phyloP scores from a whole-genome alignment of 176 grass and related monocot genomes.

The Canna indica region DNA sequence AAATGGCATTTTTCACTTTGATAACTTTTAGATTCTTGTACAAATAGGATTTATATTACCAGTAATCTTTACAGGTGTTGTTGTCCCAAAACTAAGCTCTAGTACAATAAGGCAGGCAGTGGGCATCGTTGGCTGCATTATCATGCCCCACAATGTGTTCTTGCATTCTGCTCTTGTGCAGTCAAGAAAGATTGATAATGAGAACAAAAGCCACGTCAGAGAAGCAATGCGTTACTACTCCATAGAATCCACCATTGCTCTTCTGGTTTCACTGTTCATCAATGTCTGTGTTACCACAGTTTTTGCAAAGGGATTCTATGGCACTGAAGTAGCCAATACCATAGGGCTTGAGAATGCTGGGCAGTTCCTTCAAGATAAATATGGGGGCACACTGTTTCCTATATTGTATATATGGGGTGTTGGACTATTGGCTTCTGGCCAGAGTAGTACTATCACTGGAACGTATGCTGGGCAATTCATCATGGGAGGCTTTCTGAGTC shows the following conservation, averaged over 20 bases:
- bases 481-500: constrained; percentile 4
- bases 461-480: constrained; percentile 3
- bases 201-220: constrained; percentile 60
- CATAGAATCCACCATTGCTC: constrained; percentile 73
- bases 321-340: constrained; percentile 40
- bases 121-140: constrained; percentile 84
- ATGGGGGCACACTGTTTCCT: background rate
- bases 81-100: constrained; percentile 29
- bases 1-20: background rate
- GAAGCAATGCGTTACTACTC: constrained; percentile 89
- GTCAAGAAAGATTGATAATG: constrained; percentile 71
- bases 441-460: constrained; percentile 1
- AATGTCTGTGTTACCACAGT: constrained; percentile 82
- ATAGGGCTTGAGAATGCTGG: constrained; percentile 72
- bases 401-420: background rate
- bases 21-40: background rate
- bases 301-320: constrained; percentile 91
- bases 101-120: constrained; percentile 80
- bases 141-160: constrained; percentile 92
- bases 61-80: background rate
- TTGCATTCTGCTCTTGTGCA: constrained; percentile 87
- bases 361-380: background rate
- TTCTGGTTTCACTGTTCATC: constrained; percentile 74
- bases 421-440: background rate
- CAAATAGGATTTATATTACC: background rate